Base-by-base conservation (phyloP, 1,284 basidiomycete species). In the Chondrostereum purpureum region DNA sequence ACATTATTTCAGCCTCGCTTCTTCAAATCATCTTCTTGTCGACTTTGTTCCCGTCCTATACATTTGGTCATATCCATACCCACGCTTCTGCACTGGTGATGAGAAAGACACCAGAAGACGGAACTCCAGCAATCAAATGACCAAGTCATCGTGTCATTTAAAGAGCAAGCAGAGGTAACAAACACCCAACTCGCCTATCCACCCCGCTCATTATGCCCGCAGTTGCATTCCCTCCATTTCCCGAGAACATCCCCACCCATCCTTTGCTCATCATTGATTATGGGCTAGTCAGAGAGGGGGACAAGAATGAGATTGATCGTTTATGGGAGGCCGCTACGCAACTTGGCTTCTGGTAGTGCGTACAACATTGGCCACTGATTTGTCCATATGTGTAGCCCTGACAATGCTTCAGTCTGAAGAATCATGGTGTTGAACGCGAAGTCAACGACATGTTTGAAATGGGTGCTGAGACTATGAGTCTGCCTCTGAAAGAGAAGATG, bases 401-500 rank as follows among this genome's bases (percentile, higher is more conserved):
- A n/a, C n/a, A n/a, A n/a, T n/a, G n/a, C n/a, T n/a, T n/a, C 43
- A 48, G 47, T 27, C 31, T 75, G 44, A 70, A 72, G 53, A 74
- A 75, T 51, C 73, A 77, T 50, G 69, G 65, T 8, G 63, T 64
- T 18, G 66, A 72, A 17, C 42, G 61, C 19, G 67, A 70, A 47
- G 69, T 68, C 12, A 58, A 62, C 35, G 58, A 54, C 10, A 74
- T 76, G 72, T 78, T 75, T 45, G 67, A 67, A 16, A 63, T 75
- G 54, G 74, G 73, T 12, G 60, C 61, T 11, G 65, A 66, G 45
- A 72, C 70, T 0, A 67, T 77, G 54, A 60, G 62, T 2, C 59
- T 78, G 0, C 71, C 75, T 0, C 43, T 70, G 13, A 66, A 69
- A 20, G 74, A 77, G 51, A 74, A 73, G 52, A 58, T 74, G 60